Base-by-base conservation (phyloP, 1,284 basidiomycete species). In the Malassezia dermatis region DNA sequence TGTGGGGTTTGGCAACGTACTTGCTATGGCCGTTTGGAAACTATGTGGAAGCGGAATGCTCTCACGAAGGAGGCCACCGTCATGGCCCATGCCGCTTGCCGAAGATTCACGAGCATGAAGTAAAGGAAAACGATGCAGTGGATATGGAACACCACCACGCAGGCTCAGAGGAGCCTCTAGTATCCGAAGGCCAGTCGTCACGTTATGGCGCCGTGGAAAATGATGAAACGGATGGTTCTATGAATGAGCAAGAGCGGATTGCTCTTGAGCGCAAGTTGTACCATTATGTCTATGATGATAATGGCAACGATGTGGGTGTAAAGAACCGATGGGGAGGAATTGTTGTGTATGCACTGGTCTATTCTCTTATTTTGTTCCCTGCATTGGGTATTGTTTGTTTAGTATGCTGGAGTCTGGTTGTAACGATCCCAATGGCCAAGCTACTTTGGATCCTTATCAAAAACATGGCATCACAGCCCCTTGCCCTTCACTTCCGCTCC, bases 21-120 rank as follows among this genome's bases (percentile, higher is more conserved):
- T 82, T 98, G 53, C 82, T 84, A 31, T 98, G 94, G 94, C 94
- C 94, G 1, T 99, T 99, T 74, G 93, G 75, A 89, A 96, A 96
- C 76, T 99, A 96, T 71, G 89, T 99, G 54, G 91, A 96, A 75
- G 88, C 90, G 5, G 71, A 74, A 37, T 62, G 86, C 52, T 58
- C 62, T 48, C 60, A 67, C 17, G 50, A 59, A 39, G 65, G 62
- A 27, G 62, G 58, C 17, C 63, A 72, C 19, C 65, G 68, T n/a
- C 54, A 54, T 7, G 59, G 53, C 8, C 48, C 62, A 12, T 44
- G 47, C 27, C 55, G 44, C 31, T 32, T 31, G 40, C 27, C 31
- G 5, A 31, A 41, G 12, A 44, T 48, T 23, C 55, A 49, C 40
- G 55, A 56, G 39, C 53, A 51, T 30, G 48, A 56, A 17, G 42